Conservation (phyloP, 164 flowering plant species). For the Cinnamomum chago region DNA sequence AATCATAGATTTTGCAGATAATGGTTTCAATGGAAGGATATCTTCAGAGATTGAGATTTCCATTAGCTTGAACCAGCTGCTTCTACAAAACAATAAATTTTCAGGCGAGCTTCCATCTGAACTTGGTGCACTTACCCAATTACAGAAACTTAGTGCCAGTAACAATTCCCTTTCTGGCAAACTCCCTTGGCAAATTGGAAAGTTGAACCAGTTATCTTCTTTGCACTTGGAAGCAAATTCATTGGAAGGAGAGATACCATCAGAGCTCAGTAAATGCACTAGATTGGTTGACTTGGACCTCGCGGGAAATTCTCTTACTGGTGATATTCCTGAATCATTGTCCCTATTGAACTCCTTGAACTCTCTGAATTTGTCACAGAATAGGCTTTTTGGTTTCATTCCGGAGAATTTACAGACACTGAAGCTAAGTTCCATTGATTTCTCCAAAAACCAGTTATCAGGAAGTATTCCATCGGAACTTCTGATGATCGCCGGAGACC, state of each 20-base stretch:
- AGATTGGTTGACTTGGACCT: conserved; percentile 66
- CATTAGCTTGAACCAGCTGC: conserved; percentile 46
- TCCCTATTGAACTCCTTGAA: conserved; percentile 62
- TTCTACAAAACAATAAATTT: conserved; percentile 58
- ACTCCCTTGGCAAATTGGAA: conserved; percentile 55
- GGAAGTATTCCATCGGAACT: conserved; percentile 65
- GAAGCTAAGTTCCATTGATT: conserved; percentile 73
- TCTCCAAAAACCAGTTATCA: conserved; percentile 59
- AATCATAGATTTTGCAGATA: conserved; percentile 71
- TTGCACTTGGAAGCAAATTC: conserved; percentile 65
- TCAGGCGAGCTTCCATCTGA: conserved; percentile 70
- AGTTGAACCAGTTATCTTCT: conserved; percentile 47
- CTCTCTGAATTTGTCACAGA: conserved; percentile 73
- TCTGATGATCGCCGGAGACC: conserved; percentile 46
- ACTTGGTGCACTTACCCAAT: conserved; percentile 40
- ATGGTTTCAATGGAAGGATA: conserved; percentile 56
- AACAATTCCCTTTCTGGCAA: conserved; percentile 59
- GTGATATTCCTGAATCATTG: conserved; percentile 50
- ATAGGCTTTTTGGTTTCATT: conserved; percentile 57
- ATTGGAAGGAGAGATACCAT: conserved; percentile 64
- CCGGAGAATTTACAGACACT: conserved; percentile 49
- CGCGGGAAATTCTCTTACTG: conserved; percentile 60
- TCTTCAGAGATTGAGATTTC: conserved; percentile 58
- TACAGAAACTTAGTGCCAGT: conserved; percentile 49
- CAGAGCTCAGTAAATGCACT: conserved; percentile 49